These are phyloP conservation scores for Globisporangium abappressorium DNA, from an alignment of 352 stramenopile species.

Conservation along the genomic window DNA sequence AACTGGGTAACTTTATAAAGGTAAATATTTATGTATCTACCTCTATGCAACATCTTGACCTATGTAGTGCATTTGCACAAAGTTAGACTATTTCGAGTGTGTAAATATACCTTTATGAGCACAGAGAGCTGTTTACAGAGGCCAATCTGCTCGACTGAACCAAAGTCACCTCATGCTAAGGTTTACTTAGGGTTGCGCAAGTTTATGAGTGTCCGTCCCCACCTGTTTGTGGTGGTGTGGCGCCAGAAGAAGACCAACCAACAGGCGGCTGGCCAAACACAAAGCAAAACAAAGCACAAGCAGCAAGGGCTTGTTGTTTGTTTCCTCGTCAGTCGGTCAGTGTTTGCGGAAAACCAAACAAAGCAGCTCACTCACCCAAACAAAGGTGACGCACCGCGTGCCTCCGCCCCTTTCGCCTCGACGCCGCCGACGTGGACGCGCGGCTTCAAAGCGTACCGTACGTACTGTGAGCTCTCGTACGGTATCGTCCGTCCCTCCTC, in stretches of 20 bases:
- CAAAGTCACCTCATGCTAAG: too few species aligned
- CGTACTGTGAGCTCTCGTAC: not conserved
- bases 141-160: too few species aligned
- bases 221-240: not conserved
- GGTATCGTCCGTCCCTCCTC: not conserved
- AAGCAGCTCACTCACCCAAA: not conserved
- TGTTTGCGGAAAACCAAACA: not conserved
- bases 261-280: not conserved
- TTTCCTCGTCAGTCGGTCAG: not conserved
- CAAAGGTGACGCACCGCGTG: slow-evolving; percentile 2
- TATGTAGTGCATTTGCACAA: too few species aligned
- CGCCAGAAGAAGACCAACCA: not conserved
- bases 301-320: not conserved
- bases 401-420: slow-evolving; percentile 5
- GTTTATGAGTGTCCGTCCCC: not conserved
- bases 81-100: too few species aligned
- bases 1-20: too few species aligned
- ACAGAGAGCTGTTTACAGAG: too few species aligned
- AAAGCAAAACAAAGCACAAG: too few species aligned
- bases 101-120: too few species aligned
- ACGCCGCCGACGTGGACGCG: slow-evolving; percentile 9
- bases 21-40: too few species aligned
- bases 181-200: too few species aligned
- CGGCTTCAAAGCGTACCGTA: not conserved
- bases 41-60: too few species aligned